Evolutionary conservation across 202 grass and related monocot genomes (phyloP), one percentile per base, ranked within the genome.

Genomic region (Bolboschoenoplectus hybrid): DNA sequence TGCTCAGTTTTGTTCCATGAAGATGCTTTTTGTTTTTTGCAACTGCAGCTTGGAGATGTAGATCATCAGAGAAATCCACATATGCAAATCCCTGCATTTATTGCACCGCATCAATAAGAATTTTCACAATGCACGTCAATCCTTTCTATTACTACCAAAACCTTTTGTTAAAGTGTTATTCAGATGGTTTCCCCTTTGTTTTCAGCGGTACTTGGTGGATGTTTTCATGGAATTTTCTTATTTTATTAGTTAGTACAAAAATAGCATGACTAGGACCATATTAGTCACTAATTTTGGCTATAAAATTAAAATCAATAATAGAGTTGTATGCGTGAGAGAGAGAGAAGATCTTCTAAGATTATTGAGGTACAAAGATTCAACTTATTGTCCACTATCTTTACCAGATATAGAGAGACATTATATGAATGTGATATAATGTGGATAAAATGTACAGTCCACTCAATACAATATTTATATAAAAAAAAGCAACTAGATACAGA

Each of bases 1-100:
- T 61, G 76, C 93, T 96, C 87, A 98, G 84, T 94, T 87, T 94
- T 74, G 89, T 90, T 73, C 80, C 92, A 51, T 95, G 89, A 67
- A 96, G 49, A 63, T 81, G 91, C 46, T 90, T 90, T 86, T 75
- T 98, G 90, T 91, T 96, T 86, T 98, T 98, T 61, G 61, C 84
- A 89, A 98, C 85, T 20, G 97, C 97, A 77, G 93, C 84, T 52
- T 94, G 87, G 80, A 98, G 93, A 91, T 94, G 97, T 57, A 94
- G 72, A 16, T 94, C 89, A 71, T 94, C 91, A 83, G 71, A 91
- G 92, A 96, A 98, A 82, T 98, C 97, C 69, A 98, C 93, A 90
- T 98, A 98, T 16, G 97, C 97, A 74, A 96, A 85, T 4, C 97
- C 97, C 93, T 98, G 88, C 12, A 82, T 84, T 69, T 10, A 55